Base-by-base conservation (phyloP, 495 filamentous ascomycete genomes). In the Penicillium subrubescens region DNA sequence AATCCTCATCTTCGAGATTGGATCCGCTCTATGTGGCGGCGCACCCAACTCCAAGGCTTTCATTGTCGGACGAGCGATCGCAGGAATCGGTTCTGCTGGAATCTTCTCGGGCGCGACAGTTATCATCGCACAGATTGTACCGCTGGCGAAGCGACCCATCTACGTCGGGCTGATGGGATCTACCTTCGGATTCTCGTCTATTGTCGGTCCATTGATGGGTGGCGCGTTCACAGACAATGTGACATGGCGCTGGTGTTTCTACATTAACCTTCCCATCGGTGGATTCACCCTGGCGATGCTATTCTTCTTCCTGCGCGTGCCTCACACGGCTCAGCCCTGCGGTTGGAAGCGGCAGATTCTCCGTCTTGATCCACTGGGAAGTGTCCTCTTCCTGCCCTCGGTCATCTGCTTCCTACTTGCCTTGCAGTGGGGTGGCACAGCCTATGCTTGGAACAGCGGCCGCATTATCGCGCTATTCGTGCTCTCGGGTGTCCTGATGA, bases 21-120 rank as follows among this genome's bases (percentile, higher is more conserved):
- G 88, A n/a, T 84, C 85, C 23, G 75, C 88, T 27, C 74, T 96
- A 52, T 95, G 91, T 69, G 92, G 86, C 43, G 85, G 84, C 1
- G 90, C 93, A 1, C 88, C 89, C 1, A 88, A 77, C 48, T 92
- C 88, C 17, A 80, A 82, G 0, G 83, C 84, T 7, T 84, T 96
- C 54, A 94, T 95, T 64, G 70, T 92, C 52, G 92, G 92, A 1
- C 71, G 75, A 19, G 76, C 75, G 3, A 72, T 78, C 66, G 84
- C 79, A 73, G 84, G 84, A 61, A 56, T 82, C 31, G 83, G 84
- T 1, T 80, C 82, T 0, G 81, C 84, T 0, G 85, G 84, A 0
- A 72, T 86, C 33, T 84, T 84, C 59, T 79, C 76, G 1, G 85
- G 85, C 0, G 73, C 76, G 14, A 82, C 83, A 61, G 66, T 88